These are phyloP conservation scores for Thelonectria blattea DNA, from an alignment of 2,329 filamentous ascomycete genomes.

Conservation along the genomic window DNA sequence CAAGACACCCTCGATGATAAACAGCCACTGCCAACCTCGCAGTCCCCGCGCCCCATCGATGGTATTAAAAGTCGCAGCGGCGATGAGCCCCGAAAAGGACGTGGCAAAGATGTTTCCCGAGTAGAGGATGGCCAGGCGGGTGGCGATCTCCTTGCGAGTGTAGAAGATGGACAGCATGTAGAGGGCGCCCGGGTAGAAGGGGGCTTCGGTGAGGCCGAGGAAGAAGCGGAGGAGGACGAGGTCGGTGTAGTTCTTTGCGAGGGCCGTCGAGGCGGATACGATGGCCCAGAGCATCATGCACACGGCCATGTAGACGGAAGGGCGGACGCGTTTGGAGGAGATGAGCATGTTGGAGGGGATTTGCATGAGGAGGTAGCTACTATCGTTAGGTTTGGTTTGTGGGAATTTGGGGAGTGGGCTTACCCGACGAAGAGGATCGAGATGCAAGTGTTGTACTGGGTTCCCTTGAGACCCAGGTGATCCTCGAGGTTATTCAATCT, in stretches of 20 bases:
- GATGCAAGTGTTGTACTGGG: constrained; percentile 43
- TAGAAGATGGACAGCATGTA: constrained; percentile 59
- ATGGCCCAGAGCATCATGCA: constrained; percentile 48
- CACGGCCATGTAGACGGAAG: constrained; percentile 50
- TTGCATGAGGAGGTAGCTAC: constrained; percentile 39
- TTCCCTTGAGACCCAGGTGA: constrained; percentile 54
- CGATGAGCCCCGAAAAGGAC: constrained; percentile 52
- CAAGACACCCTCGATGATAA: constrained; percentile 41
- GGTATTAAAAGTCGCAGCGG: constrained; percentile 47
- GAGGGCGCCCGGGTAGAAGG: constrained; percentile 43
- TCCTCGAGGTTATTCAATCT: constrained; percentile 59
- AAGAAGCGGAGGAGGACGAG: constrained; percentile 52
- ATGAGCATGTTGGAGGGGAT: constrained; percentile 50
- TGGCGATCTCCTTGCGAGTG: constrained; percentile 53
- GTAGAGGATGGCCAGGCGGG: constrained; percentile 51
- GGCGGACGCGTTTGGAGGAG: constrained; percentile 45
- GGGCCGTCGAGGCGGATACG: constrained; percentile 49
- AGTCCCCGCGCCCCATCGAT: constrained; percentile 38
- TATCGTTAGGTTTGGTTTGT: neutral
- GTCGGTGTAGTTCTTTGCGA: constrained; percentile 48
- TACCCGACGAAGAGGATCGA: constrained; percentile 48
- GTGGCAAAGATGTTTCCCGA: constrained; percentile 45
- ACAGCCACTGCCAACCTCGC: constrained; percentile 43
- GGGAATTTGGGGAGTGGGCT: neutral
- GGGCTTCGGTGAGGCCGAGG: constrained; percentile 47